Conservation (phyloP, 768 basidiomycete species). For the Coprinopsis strossmayeri region DNA sequence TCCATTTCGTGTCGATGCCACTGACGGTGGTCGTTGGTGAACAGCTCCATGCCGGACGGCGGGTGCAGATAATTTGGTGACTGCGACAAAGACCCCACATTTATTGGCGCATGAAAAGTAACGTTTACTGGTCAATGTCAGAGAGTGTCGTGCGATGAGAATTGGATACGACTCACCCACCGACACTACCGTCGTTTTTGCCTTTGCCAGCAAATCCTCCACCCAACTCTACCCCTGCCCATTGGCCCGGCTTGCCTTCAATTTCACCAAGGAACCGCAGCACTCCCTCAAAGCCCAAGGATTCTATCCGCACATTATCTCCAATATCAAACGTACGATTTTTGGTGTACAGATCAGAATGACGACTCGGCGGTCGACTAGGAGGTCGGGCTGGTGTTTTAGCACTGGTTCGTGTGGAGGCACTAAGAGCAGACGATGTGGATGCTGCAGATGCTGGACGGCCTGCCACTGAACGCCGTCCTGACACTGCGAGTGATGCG, state of each 20-base stretch:
- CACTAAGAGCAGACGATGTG: constrained; percentile 33
- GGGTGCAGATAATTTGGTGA: constrained; percentile 72
- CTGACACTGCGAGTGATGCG: constrained; percentile 39
- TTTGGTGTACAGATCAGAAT: constrained; percentile 52
- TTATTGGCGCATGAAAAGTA: constrained; percentile 83
- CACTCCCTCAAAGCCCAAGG: constrained; percentile 81
- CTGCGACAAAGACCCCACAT: constrained; percentile 89
- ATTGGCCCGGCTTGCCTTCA: constrained; percentile 81
- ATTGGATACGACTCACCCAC: constrained; percentile 55
- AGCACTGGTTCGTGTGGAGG: constrained; percentile 31
- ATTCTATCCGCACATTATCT: constrained; percentile 82
- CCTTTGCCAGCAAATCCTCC: constrained; percentile 86
- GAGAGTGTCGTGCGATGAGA: constrained; percentile 8
- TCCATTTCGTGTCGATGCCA: constrained; percentile 64
- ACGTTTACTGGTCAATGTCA: constrained; percentile 43
- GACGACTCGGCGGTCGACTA: constrained; percentile 58
- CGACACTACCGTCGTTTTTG: constrained; percentile 90
- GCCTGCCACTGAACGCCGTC: constrained; percentile 39
- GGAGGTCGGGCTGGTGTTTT: constrained; percentile 43
- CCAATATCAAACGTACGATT: constrained; percentile 59
- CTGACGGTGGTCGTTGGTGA: constrained; percentile 57
- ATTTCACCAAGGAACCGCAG: constrained; percentile 80
- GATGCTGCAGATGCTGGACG: constrained; percentile 58
- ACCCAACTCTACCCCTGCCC: constrained; percentile 90
- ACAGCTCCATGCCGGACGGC: constrained; percentile 53